Evolutionary conservation across 257 asterid genomes (phyloP).

Genomic region (Solanum lignicaule): DNA sequence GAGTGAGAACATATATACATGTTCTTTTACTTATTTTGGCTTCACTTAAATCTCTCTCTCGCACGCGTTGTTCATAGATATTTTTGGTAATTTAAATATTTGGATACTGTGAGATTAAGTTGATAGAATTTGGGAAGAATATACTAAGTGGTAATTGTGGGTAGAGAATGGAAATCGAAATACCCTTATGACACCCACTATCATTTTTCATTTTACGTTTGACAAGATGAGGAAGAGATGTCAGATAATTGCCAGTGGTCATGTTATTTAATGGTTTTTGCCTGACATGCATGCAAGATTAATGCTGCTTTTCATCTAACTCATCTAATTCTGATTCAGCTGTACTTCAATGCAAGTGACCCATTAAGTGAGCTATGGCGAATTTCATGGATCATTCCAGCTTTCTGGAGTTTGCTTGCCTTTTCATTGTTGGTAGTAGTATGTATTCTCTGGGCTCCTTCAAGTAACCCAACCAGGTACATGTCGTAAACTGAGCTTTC

Average conservation of each 20-base stretch:
- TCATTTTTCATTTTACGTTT: neutral
- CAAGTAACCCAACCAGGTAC: constrained; percentile 28
- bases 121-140: neutral
- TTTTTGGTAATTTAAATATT: neutral
- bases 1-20: neutral
- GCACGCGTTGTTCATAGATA: neutral
- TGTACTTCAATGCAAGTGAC: constrained; percentile 43
- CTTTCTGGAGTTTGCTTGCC: constrained; percentile 33
- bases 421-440: constrained; percentile 20
- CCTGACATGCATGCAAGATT: neutral
- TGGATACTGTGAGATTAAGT: neutral
- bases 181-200: neutral
- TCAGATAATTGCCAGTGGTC: neutral
- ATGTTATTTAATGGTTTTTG: neutral
- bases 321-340: constrained; percentile 14
- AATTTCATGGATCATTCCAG: constrained; percentile 35
- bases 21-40: neutral
- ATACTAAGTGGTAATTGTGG: neutral
- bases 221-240: neutral
- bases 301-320: neutral
- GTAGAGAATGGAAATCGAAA: neutral
- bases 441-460: constrained; percentile 34
- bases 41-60: neutral
- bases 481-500: neutral
- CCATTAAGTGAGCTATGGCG: constrained; percentile 38